Evolutionary conservation across 1,139 yeast species (phyloP), one percentile per base, ranked within the genome.

Genomic region (Geotrichum restrictum): DNA sequence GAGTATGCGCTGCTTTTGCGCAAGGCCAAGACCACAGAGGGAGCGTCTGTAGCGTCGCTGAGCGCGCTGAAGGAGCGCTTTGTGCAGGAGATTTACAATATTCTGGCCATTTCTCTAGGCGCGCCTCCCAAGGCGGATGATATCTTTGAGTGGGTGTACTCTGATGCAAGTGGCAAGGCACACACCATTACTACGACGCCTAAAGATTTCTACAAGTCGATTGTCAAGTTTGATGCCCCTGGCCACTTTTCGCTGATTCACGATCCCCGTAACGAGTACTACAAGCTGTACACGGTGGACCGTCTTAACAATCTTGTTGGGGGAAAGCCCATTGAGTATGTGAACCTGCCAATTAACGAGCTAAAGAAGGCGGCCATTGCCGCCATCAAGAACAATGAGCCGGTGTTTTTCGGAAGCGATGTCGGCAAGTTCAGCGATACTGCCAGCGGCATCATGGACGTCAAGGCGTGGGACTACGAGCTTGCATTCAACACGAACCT

Each of bases 381-480:
- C 52, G 76, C 80, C 77, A 74, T 82, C 63, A 74, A 80, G 62
- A 76, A 75, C 60, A 78, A 82, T 61, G 81, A 80, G 59, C 87
- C 87, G 0, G 81, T 82, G 11, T 82, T 82, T 68, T 82, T 82
- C 63, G 87, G 87, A 8, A 79, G 79, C n/a, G 87, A 82, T 61
- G 86, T 81, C 32, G 84, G 83, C 22, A 79, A 81, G 65, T 82
- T 75, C 61, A 69, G 72, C 47, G 77, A 79, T 62, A 65, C 74
- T 13, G 57, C 59, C 7, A 61, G 75, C 2, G 88, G 88, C 13
- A 65, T 80, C 16, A 72, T 82, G 65, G 88, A 82, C 61, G 72
- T 74, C 31, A 68, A 72, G 16, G 79, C 80, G 1, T 82, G 78
- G 74, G 79, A 81, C 64, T 81, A 78, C 63, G 68, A 72, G 51